phyloP scores from a whole-genome alignment of 2,329 filamentous ascomycete genomes.

The Colletotrichum sansevieriae region DNA sequence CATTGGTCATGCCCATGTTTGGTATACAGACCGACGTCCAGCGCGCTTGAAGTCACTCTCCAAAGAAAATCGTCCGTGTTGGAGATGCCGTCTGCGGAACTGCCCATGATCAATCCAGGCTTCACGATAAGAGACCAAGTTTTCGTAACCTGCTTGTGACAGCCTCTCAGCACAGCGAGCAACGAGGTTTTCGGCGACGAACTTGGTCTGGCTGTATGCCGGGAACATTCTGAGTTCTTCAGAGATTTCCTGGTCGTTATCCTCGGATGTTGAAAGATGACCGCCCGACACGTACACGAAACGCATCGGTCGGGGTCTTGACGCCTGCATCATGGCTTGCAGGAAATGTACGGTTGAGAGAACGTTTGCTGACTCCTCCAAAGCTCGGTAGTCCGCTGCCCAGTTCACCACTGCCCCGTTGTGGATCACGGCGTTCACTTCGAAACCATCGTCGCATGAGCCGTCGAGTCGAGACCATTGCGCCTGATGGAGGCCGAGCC shows the following conservation, averaged over 20 bases:
- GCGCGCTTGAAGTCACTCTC: constrained; percentile 40
- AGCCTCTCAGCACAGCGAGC: constrained; percentile 19
- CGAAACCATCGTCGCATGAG: constrained; percentile 1
- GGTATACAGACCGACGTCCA: constrained; percentile 37
- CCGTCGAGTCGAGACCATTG: constrained; percentile 29
- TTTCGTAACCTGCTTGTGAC: background rate
- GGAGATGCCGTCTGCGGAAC: constrained; percentile 39
- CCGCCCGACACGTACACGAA: constrained; percentile 33
- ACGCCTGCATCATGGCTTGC: background rate
- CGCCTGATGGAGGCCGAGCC: constrained; percentile 12
- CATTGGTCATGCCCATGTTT: constrained; percentile 34
- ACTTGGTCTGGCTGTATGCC: constrained; percentile 45
- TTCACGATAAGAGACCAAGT: constrained; percentile 41
- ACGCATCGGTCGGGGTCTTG: constrained; percentile 2
- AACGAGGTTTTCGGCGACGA: constrained; percentile 44
- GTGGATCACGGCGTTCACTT: constrained; percentile 27
- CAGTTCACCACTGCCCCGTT: constrained; percentile 40
- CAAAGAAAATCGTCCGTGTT: constrained; percentile 46
- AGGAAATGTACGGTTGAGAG: constrained; percentile 29
- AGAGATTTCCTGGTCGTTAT: constrained; percentile 4
- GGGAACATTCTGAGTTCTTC: constrained; percentile 24
- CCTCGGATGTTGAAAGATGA: constrained; percentile 29
- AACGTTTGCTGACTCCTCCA: constrained; percentile 23
- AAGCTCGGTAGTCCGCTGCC: constrained; percentile 27
- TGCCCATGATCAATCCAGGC: constrained; percentile 45